phyloP scores from a whole-genome alignment of 163 green algal species.

The Scenedesmus sp. region DNA sequence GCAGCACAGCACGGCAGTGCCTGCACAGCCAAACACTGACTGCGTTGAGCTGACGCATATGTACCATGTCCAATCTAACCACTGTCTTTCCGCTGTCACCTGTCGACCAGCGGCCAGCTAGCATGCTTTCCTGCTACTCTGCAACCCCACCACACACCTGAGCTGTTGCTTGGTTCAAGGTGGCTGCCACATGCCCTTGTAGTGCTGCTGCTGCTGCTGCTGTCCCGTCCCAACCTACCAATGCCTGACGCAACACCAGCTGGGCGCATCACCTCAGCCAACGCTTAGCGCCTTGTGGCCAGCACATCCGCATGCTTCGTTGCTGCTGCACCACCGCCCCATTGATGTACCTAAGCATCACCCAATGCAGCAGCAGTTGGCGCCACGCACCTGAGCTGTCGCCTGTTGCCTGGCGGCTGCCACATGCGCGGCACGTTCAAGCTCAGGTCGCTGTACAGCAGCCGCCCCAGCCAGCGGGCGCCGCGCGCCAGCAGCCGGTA shows the following conservation, averaged over 20 bases:
- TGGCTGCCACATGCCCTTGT: too few species aligned
- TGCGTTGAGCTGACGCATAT: too few species aligned
- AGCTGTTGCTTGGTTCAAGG: neutral
- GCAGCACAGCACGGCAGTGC: too few species aligned
- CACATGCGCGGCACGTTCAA: constrained; percentile 43
- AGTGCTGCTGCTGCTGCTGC: neutral
- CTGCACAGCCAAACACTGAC: too few species aligned
- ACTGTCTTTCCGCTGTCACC: too few species aligned
- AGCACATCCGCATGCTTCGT: neutral
- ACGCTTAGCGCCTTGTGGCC: too few species aligned
- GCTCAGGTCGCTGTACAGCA: constrained; percentile 42
- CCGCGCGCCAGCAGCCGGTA: constrained; percentile 34
- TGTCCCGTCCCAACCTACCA: neutral
- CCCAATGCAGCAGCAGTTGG: neutral
- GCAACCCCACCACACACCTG: neutral
- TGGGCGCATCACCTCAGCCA: too few species aligned
- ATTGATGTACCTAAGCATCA: neutral
- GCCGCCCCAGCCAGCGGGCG: constrained; percentile 26
- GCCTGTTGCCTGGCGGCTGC: constrained; percentile 29
- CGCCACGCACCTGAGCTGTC: constrained; percentile 46
- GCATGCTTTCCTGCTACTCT: too few species aligned
- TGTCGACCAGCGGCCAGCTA: too few species aligned
- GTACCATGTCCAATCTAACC: too few species aligned
- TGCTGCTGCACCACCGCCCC: neutral
- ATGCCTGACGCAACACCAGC: neutral